Conservation (phyloP, 2,329 filamentous ascomycete genomes). For the Botryotinia convoluta region DNA sequence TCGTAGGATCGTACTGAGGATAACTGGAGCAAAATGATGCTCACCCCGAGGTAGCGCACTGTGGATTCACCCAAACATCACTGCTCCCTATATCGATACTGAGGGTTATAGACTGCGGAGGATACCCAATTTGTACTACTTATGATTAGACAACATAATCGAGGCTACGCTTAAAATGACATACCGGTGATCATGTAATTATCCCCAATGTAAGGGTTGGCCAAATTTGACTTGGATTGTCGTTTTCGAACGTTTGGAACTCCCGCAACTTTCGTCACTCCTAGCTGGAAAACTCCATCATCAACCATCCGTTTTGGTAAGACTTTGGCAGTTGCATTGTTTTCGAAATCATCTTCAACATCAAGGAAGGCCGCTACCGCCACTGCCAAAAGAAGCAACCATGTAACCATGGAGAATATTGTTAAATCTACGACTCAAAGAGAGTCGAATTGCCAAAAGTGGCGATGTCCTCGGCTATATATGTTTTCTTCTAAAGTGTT, state of each 20-base stretch:
- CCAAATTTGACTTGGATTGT: conserved; percentile 1
- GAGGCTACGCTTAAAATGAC: background rate
- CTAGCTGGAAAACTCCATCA: conserved; percentile 11
- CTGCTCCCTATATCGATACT: conserved; percentile 17
- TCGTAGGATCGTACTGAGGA: conserved; percentile 9
- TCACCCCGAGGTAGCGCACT: conserved; percentile 20
- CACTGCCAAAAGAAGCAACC: background rate
- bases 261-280: background rate
- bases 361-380: background rate
- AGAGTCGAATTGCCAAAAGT: background rate
- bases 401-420: conserved; percentile 1
- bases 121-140: conserved; percentile 18
- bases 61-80: conserved; percentile 19
- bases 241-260: conserved; percentile 7
- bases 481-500: background rate
- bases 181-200: conserved; percentile 19
- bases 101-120: conserved; percentile 7
- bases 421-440: background rate
- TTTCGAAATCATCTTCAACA: background rate
- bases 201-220: conserved; percentile 15
- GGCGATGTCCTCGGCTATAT: background rate
- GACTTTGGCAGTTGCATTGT: background rate
- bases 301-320: background rate
- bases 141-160: background rate
- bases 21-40: conserved; percentile 6